Evolutionary conservation across 306 rosid species (phyloP), one percentile per base, ranked within the genome.

Genomic region (Abrus precatorius): DNA sequence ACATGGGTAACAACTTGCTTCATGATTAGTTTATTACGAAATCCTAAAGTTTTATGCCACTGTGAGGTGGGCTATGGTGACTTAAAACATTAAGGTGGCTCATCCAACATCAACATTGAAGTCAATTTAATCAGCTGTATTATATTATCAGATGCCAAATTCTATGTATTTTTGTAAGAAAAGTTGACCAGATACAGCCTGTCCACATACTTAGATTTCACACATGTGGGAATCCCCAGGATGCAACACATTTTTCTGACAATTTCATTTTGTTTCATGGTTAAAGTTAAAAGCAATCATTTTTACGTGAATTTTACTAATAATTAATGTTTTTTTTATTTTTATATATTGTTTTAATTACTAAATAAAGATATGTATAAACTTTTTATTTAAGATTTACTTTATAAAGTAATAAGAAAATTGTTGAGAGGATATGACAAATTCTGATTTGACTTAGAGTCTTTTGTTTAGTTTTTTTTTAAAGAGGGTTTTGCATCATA

Each of bases 101-200:
- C 71, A 11, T 79, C 74, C 68, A 48, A 78, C 29, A 64, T 50
- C 40, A 49, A 74, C 38, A 36, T 56, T 63, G 41, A 55, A 83
- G 86, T 83, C 86, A 83, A 83, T 65, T 72, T 40, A 67, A 84
- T 84, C 84, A 79, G 84, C 87, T 84, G 67, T 40, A 32, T 67
- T 57, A 9, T 61, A 69, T 74, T 32, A 36, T 45, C 9, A 76
- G 36, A 55, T 59, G 52, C 41, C 70, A 57, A 53, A 79, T 79
- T 45, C 83, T 56, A 13, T 83, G 68, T 57, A 74, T 62, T 45
- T 75, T 82, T 56, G 81, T 20, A 9, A 77, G 34, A 43, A 48
- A 64, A 28, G 80, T 84, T 84, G 87, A 84, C 87, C 65, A 30
- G 84, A 38, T 57, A 65, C 87, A 84, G 69, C 81, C 80, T 84